Percentiles rank a stretch among this genome's conserved stretches.
phyloP scores from a whole-genome alignment of 805 yeast species.

The Sugiyamaella mastotermitis region DNA sequence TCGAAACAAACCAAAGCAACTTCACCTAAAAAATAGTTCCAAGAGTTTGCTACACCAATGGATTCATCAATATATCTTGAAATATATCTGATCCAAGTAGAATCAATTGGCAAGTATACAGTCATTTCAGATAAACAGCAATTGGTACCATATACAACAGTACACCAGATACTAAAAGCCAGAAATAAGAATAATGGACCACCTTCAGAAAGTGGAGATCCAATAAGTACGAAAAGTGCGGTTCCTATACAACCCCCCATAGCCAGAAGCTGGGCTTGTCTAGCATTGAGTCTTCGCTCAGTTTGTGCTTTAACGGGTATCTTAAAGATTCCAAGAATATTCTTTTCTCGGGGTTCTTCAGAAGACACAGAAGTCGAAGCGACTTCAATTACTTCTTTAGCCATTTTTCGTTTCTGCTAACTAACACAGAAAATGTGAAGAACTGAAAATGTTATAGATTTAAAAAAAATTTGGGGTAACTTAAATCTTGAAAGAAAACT shows the following conservation, averaged over 20 bases:
- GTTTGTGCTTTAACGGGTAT: constrained; percentile 25
- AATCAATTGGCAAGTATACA: constrained; percentile 65
- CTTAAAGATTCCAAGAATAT: no score
- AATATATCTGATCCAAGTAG: constrained; percentile 71
- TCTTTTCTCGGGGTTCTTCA: no score
- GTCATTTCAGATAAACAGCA: constrained; percentile 74
- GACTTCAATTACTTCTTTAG: no score
- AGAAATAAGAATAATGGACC: constrained; percentile 68
- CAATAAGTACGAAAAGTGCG: constrained; percentile 69
- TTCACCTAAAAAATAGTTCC: constrained; percentile 73
- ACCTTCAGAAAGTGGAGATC: constrained; percentile 54
- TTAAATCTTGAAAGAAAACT: no score
- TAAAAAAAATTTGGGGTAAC: no score
- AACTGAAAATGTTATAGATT: no score
- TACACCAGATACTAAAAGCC: constrained; percentile 64
- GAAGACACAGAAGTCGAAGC: no score
- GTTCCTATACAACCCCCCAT: constrained; percentile 83
- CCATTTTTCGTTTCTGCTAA: no score
- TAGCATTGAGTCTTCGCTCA: constrained; percentile 47
- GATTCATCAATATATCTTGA: constrained; percentile 75
- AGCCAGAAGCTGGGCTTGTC: constrained; percentile 75
- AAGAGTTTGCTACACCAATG: constrained; percentile 66
- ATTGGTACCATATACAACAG: constrained; percentile 61
- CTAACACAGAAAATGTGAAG: no score
- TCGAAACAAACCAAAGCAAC: constrained; percentile 79